Base-by-base conservation (phyloP, 2,329 filamentous ascomycete species). In the Diaporthe vexans region DNA sequence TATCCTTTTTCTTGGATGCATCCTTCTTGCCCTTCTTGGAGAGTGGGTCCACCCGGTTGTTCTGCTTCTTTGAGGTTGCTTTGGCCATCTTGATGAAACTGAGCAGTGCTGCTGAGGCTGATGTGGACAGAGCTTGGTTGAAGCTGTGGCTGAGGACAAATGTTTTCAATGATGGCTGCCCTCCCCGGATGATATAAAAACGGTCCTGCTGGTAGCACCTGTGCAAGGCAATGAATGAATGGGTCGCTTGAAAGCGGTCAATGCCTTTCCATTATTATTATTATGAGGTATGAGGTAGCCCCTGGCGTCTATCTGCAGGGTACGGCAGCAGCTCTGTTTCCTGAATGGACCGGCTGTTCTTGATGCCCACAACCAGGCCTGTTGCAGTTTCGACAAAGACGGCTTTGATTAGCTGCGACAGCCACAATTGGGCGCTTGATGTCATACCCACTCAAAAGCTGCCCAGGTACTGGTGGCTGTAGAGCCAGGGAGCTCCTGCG, bases 11-110 rank as follows among this genome's bases (percentile, higher is more conserved):
- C 33, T 37, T 59, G n/a, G 48, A 26, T 10, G 11, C 48, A 26
- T 5, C n/a, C n/a, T 52, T 52, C 48, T 52, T 52, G 48, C 11
- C 48, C 70, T 67, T 73, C 71, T 58, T 74, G 33, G 73, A 75
- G 46, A 76, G 63, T 17, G 73, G 75, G 58, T 76, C 26, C 26
- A 24, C 73, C 37, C 73, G 65, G 51, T 59, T 76, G 58, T 75
- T 71, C 52, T 74, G 73, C 58, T 73, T 74, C 46, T 73, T 76
- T 10, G 63, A 51, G 43, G 54, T 61, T 29, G 59, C 56, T 43
- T 74, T 75, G 10, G 72, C 59, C 74, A 75, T 75, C 11, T 40
- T 58, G 33, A 13, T 51, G 72, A 48, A 19, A 17, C 15, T 33
- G 63, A 19, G 17, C 10, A 13, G 37, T 46, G 43, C n/a, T 35